Percentiles rank a stretch among this genome's conserved stretches.
Conservation (phyloP, 2,329 filamentous ascomycete genomes). For the Colletotrichum sp. region DNA sequence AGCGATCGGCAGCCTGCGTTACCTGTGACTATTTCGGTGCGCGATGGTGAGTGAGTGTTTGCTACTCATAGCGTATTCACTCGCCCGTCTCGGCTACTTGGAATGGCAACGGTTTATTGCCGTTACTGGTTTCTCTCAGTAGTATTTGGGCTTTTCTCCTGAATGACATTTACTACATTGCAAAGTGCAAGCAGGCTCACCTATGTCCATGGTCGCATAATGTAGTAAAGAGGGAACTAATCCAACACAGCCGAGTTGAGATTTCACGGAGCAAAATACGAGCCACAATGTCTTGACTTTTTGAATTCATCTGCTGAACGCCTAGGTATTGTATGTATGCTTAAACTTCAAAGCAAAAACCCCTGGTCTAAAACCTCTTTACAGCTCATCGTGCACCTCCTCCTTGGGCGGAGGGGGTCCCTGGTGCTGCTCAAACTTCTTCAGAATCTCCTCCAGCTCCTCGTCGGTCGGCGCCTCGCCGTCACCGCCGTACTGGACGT, state of each 20-base stretch:
- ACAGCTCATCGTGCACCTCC: slow-evolving; percentile 41
- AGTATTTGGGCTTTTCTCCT: not conserved
- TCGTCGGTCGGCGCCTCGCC: slow-evolving; percentile 43
- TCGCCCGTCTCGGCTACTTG: not conserved
- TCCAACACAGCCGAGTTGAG: not conserved
- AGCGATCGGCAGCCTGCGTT: not conserved
- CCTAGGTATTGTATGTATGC: slow-evolving; percentile 10
- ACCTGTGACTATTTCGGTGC: not conserved
- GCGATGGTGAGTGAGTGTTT: not conserved
- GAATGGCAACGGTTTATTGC: not conserved
- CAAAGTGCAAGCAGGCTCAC: not conserved
- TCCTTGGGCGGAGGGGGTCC: slow-evolving; percentile 25
- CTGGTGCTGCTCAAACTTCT: slow-evolving; percentile 36
- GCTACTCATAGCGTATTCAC: not conserved
- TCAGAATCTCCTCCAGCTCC: slow-evolving; percentile 56
- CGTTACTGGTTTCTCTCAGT: not conserved
- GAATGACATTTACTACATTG: not conserved
- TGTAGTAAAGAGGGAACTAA: not conserved
- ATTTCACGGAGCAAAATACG: not conserved
- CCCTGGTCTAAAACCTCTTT: slow-evolving; percentile 8
- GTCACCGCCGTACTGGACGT: slow-evolving; percentile 29
- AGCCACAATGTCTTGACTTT: not conserved
- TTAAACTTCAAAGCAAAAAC: not conserved
- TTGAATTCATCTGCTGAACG: not conserved
- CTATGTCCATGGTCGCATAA: rapidly evolving